These are phyloP conservation scores for Silybum marianum DNA, from an alignment of 129 eudicot genomes.

Conservation along the genomic window DNA sequence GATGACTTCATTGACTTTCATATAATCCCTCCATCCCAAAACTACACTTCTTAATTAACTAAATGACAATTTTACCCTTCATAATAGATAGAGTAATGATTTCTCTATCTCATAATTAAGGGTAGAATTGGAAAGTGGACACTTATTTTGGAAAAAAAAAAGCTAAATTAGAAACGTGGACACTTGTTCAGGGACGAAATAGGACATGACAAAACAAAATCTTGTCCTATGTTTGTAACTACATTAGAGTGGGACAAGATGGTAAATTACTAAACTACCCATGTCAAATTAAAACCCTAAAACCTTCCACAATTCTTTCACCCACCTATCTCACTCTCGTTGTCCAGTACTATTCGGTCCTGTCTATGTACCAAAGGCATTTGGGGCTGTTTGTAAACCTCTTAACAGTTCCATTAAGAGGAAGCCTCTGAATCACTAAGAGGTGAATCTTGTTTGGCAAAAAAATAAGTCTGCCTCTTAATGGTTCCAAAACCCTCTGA, in stretches of 20 bases:
- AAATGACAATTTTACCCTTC: background rate
- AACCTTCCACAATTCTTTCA: background rate
- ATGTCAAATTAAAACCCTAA: background rate
- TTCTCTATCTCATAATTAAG: background rate
- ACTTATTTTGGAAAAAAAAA: background rate
- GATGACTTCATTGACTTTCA: background rate
- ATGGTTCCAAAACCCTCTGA: too few species aligned
- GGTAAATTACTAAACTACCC: background rate
- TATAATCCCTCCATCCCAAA: background rate
- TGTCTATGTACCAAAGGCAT: too few species aligned
- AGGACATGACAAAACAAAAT: background rate
- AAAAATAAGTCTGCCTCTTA: too few species aligned
- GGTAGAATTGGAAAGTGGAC: background rate
- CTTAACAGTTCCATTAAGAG: too few species aligned
- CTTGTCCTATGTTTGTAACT: background rate
- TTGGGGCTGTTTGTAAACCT: too few species aligned
- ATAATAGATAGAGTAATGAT: background rate
- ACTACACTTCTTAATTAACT: background rate
- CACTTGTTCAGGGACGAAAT: too few species aligned
- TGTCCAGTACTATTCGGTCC: too few species aligned
- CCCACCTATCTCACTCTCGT: background rate
- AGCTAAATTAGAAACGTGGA: too few species aligned
- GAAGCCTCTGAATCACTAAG: too few species aligned
- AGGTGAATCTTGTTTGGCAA: too few species aligned
- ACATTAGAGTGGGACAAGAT: background rate